These are phyloP conservation scores for Talaromyces sp. DNA, from an alignment of 2,329 filamentous ascomycete species.

Conservation along the genomic window DNA sequence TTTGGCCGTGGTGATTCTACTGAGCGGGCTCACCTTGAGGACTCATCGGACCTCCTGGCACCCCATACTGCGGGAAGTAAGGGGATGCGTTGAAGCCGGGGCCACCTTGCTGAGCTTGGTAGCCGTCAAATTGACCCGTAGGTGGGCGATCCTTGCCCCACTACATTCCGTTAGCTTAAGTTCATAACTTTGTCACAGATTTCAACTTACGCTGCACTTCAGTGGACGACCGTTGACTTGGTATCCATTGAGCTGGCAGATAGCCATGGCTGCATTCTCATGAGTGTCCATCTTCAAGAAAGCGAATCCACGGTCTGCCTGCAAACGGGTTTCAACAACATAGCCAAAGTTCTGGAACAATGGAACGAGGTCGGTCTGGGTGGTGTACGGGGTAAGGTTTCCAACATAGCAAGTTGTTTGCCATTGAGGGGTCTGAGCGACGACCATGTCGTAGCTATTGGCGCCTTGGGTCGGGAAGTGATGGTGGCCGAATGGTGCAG, in stretches of 20 bases:
- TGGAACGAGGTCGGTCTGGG: slow-evolving; percentile 93
- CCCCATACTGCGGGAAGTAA: slow-evolving; percentile 93
- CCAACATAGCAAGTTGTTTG: slow-evolving; percentile 98
- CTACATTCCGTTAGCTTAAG: slow-evolving; percentile 53
- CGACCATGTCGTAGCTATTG: slow-evolving; percentile 96
- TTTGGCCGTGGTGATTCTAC: slow-evolving; percentile 5
- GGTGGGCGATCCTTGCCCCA: slow-evolving; percentile 99
- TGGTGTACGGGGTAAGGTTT: slow-evolving; percentile 96
- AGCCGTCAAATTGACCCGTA: slow-evolving; percentile 77
- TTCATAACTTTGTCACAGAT: not conserved
- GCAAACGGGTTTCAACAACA: slow-evolving; percentile 95
- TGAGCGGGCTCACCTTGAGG: slow-evolving; percentile 48
- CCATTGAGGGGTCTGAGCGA: slow-evolving; percentile 92
- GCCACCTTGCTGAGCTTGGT: slow-evolving; percentile 74
- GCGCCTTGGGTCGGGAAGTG: slow-evolving; percentile 97
- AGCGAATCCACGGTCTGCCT: slow-evolving; percentile 94
- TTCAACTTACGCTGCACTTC: slow-evolving; percentile 89
- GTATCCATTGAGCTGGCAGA: slow-evolving; percentile 96
- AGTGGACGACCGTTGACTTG: slow-evolving; percentile 95
- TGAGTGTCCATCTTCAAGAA: slow-evolving; percentile 99
- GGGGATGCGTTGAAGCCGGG: slow-evolving; percentile 67
- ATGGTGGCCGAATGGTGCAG: slow-evolving; percentile 84
- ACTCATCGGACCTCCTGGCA: slow-evolving; percentile 63
- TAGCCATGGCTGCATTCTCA: slow-evolving; percentile 96
- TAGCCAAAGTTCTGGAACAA: slow-evolving; percentile 98